These are phyloP conservation scores for Geotrichum klebahnii DNA, from an alignment of 1,139 yeast genomes.

Conservation along the genomic window DNA sequence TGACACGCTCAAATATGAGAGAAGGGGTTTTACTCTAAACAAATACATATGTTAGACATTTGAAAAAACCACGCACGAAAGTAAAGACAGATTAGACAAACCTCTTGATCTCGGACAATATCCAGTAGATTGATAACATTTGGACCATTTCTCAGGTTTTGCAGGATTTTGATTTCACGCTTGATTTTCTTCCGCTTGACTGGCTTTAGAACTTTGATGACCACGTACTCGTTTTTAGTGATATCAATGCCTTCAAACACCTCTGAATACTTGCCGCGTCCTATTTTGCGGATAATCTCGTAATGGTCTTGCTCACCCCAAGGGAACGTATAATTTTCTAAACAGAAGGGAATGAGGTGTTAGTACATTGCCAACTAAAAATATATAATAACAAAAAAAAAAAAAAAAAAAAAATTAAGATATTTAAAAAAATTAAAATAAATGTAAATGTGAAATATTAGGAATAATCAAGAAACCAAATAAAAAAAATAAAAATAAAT, in stretches of 20 bases:
- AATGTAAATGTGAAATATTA: too few relatives aligned
- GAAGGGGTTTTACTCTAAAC: slow-evolving; percentile 76
- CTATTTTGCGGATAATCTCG: slow-evolving; percentile 81
- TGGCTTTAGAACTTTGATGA: slow-evolving; percentile 88
- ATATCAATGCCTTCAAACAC: slow-evolving; percentile 71
- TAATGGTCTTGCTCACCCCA: slow-evolving; percentile 65
- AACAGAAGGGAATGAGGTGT: neutral
- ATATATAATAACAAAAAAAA: too few relatives aligned
- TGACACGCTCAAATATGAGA: slow-evolving; percentile 76
- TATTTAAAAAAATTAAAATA: too few relatives aligned
- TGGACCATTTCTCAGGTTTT: slow-evolving; percentile 75
- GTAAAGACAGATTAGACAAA: neutral
- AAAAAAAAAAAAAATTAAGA: too few relatives aligned
- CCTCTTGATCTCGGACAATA: slow-evolving; percentile 59
- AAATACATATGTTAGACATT: neutral
- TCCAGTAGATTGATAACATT: slow-evolving; percentile 73
- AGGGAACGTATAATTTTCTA: slow-evolving; percentile 42
- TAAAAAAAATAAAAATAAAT: neutral
- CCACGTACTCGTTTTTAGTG: slow-evolving; percentile 40
- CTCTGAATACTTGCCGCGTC: slow-evolving; percentile 92
- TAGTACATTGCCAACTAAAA: neutral
- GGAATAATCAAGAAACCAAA: neutral
- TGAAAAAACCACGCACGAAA: slow-evolving; percentile 38
- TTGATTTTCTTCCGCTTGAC: slow-evolving; percentile 89
- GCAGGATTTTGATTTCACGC: slow-evolving; percentile 82